Base-by-base conservation (phyloP, 371 early-diverging fungal genomes). In the Choanephora cucurbitarum region DNA sequence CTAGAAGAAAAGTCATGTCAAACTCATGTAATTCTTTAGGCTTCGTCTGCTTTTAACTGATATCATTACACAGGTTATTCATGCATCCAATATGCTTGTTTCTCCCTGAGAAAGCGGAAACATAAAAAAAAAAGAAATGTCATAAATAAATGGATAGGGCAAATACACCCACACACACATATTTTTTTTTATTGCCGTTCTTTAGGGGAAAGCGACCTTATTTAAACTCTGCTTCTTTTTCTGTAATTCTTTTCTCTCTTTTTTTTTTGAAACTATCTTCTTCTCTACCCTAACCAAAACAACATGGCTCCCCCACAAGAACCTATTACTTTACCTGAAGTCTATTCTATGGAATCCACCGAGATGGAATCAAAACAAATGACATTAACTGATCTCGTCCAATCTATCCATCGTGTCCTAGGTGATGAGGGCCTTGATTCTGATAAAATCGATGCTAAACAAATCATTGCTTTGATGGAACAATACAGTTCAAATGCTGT, bases 391-490 rank as follows among this genome's bases (percentile, higher is more conserved):
- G 55, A 57, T 4, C 59, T 67, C 18, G 18, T 67, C 8, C 42
- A 62, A 34, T 62, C 62, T 24, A 67, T 67, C 28, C 67, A 67
- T 52, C 8, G 40, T 22, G 62, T 58, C 10, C 39, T 67, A 40
- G 67, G 67, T 23, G 63, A 62, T 58, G 55, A 62, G 18, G 67
- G 67, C 8, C 56, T 59, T 22, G 83, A 81, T 59, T 80, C 86
- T 56, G 75, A 82, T 44, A 66, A 72, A 22, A 77, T 87, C 42
- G 82, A 88, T 64, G 81, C 86, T 6, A 68, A 74, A 19, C 62
- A 80, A 23, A 77, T 91, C 55, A 73, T 81, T 55, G 57, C 58
- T n/a, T 44, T 89, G 57, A 88, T 90, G 89, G 79, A 72, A 31
- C 56, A 66, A 44, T 90, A 90, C 61, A 72, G 61, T 37, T 83